Conservation (phyloP, 2,329 filamentous ascomycete species). For the Ophiocordyceps camponoti-rufipedis region DNA sequence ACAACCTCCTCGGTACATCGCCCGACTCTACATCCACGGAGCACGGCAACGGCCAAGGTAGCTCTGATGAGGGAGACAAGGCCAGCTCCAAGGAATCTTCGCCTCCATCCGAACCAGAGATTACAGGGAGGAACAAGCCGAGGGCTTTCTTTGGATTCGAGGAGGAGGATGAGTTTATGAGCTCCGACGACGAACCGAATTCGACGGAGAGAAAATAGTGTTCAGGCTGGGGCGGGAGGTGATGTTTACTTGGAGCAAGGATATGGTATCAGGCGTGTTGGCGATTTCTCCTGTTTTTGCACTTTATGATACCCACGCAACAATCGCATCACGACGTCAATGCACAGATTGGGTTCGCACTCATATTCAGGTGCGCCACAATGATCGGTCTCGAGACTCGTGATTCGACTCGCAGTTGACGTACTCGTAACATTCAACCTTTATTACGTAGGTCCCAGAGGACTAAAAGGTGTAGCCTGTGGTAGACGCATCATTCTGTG, state of each 20-base stretch:
- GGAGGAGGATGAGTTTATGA: constrained; percentile 61
- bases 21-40: constrained; percentile 24
- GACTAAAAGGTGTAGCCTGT: not conserved
- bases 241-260: not conserved
- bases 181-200: constrained; percentile 43
- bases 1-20: constrained; percentile 37
- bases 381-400: too few relatives aligned
- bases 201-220: not conserved
- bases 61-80: constrained; percentile 19
- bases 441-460: too few relatives aligned
- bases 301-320: not conserved
- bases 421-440: too few relatives aligned
- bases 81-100: constrained; percentile 29
- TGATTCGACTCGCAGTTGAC: too few relatives aligned
- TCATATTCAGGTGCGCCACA: too few relatives aligned
- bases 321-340: not conserved
- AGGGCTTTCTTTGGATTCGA: constrained; percentile 58
- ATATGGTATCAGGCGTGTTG: too few relatives aligned
- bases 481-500: not conserved
- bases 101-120: constrained; percentile 22
- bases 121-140: constrained; percentile 19
- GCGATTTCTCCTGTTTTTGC: not conserved
- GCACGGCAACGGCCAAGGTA: constrained; percentile 9
- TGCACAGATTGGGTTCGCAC: too few relatives aligned
- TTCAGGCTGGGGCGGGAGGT: not conserved